Evolutionary conservation across 306 rosid species (phyloP).

Genomic region (Citrullus mucosospermus): DNA sequence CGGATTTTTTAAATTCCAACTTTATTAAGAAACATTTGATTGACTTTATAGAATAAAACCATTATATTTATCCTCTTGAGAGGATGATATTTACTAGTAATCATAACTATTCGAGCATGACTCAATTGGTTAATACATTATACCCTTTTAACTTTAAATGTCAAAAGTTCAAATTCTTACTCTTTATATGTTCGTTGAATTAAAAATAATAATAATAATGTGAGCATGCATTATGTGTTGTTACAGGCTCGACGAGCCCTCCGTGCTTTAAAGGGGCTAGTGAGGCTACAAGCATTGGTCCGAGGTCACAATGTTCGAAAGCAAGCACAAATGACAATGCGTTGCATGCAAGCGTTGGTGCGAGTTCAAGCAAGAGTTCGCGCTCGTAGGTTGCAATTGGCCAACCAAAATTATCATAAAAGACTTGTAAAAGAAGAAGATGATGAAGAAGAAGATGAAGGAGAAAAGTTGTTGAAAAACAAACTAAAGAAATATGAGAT

Average conservation of each 20-base stretch:
- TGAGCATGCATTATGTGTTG: too few species aligned
- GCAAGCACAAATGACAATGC: slow-evolving; percentile 95
- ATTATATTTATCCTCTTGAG: too few species aligned
- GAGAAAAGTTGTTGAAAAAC: slow-evolving; percentile 18
- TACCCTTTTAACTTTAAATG: too few species aligned
- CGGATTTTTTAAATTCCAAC: not conserved
- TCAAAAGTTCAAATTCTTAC: too few species aligned
- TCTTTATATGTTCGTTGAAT: too few species aligned
- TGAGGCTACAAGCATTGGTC: slow-evolving; percentile 82
- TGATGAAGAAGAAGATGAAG: slow-evolving; percentile 14
- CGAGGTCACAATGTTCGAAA: slow-evolving; percentile 87
- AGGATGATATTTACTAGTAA: too few species aligned
- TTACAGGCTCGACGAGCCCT: slow-evolving; percentile 72
- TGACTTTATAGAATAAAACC: not conserved
- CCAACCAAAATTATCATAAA: slow-evolving; percentile 32
- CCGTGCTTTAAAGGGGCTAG: slow-evolving; percentile 84
- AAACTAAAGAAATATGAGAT: slow-evolving; percentile 16
- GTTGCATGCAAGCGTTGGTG: slow-evolving; percentile 93
- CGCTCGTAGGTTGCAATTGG: slow-evolving; percentile 55
- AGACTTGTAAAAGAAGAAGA: slow-evolving; percentile 8
- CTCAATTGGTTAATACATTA: too few species aligned
- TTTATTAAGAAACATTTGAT: not conserved
- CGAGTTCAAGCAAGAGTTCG: slow-evolving; percentile 77
- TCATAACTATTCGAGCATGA: too few species aligned
- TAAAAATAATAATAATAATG: too few species aligned